These are phyloP conservation scores for Huntiella bhutanensis DNA, from an alignment of 2,329 filamentous ascomycete species.

Conservation along the genomic window DNA sequence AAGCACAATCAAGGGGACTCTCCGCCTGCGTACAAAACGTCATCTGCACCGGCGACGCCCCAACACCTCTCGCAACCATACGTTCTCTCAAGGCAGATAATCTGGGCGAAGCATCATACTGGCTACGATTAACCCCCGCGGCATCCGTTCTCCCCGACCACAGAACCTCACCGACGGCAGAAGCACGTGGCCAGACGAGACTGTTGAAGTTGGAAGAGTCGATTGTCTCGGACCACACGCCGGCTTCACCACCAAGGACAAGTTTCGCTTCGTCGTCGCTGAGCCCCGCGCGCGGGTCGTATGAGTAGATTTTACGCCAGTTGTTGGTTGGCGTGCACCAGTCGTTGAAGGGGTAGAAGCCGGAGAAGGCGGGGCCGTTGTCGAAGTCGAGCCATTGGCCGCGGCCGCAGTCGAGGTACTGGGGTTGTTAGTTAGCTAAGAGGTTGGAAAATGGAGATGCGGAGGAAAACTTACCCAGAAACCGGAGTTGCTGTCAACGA, in stretches of 20 bases:
- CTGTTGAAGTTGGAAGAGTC: slow-evolving; percentile 58
- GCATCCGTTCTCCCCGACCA: slow-evolving; percentile 58
- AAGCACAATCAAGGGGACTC: slow-evolving; percentile 14
- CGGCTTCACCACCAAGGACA: slow-evolving; percentile 64
- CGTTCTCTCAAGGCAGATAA: slow-evolving; percentile 61
- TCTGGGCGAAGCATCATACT: slow-evolving; percentile 49
- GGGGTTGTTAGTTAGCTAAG: slow-evolving; percentile 13
- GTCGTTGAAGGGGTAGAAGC: slow-evolving; percentile 53
- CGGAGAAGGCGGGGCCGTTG: slow-evolving; percentile 31
- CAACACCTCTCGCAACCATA: slow-evolving; percentile 48
- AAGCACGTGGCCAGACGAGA: slow-evolving; percentile 59
- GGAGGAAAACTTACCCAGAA: slow-evolving; percentile 40
- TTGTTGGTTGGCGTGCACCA: slow-evolving; percentile 67
- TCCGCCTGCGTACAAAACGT: slow-evolving; percentile 48
- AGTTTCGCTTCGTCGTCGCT: slow-evolving; percentile 41
- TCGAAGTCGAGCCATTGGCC: slow-evolving; percentile 61
- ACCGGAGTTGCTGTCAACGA: slow-evolving; percentile 57
- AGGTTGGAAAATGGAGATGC: not conserved
- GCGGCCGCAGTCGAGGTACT: slow-evolving; percentile 71
- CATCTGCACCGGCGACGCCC: slow-evolving; percentile 49
- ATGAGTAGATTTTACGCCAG: slow-evolving; percentile 66
- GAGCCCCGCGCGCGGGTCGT: slow-evolving; percentile 52
- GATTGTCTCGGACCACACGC: slow-evolving; percentile 64
- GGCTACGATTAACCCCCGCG: slow-evolving; percentile 48
- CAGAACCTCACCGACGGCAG: slow-evolving; percentile 57